Base-by-base conservation (phyloP, 352 stramenopile species). In the Elongisporangium anandrum region DNA sequence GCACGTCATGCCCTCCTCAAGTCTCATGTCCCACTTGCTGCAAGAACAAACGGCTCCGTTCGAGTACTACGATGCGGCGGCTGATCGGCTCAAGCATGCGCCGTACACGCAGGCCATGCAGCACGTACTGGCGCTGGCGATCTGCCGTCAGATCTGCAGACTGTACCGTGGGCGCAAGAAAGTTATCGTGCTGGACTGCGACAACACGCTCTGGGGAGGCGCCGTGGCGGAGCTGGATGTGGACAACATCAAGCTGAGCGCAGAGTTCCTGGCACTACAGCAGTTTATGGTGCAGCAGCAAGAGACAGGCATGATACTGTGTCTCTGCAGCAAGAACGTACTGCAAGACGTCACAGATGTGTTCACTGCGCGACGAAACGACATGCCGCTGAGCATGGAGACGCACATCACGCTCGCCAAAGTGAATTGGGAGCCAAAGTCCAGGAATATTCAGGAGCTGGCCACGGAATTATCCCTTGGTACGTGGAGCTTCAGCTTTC, bases 131-230 rank as follows among this genome's bases (percentile, higher is more conserved):
- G 68, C 72, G 51, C 63, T 88, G 5, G 64, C 63, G 26, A 47
- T 82, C 7, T 75, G 68, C 9, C 70, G 82, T 20, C 77, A 87
- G 22, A 77, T 89, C 56, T 74, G 66, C n/a, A 72, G 75, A 2
- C 56, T 89, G 13, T 73, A 72, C 48, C 70, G 67, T 34, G 66
- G 63, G 41, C 56, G 24, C 15, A 85, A 88, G 45, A 89, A 92
- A 71, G 79, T 88, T n/a, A 68, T 92, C 41, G 80, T 89, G 21
- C 71, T 92, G 2, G 82, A 92, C 59, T 92, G 82, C 55, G 82
- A 92, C 58, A 87, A 92, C 52, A 92, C 82, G 3, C 52, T 92
- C 2, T 92, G 82, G 82, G 69, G 77, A 21, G 80, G 82, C 2
- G 76, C 80, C 0, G 73, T 89, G 17, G 81, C 82, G 0, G 82